Percentiles rank a stretch among this genome's conserved stretches.
phyloP scores from a whole-genome alignment of 2,329 filamentous ascomycete genomes.

The Sclerotinia minor region DNA sequence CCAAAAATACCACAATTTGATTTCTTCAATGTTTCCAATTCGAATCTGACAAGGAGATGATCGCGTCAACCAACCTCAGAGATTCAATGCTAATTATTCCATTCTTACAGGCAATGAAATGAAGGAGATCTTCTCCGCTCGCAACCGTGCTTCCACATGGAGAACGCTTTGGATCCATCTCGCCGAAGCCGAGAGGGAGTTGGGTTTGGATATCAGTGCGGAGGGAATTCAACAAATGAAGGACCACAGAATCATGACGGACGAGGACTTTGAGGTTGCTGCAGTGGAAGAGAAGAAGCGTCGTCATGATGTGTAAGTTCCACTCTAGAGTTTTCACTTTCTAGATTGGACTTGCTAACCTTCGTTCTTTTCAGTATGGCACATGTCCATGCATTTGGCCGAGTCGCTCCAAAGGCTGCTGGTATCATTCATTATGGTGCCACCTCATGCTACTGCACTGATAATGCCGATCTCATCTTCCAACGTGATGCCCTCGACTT shows the following conservation, averaged over 20 bases:
- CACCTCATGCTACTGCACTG: slow-evolving; percentile 43
- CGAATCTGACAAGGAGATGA: not conserved
- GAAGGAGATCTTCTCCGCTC: slow-evolving; percentile 75
- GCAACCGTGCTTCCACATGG: slow-evolving; percentile 54
- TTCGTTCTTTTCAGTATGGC: slow-evolving; percentile 16
- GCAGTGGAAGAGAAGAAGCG: slow-evolving; percentile 73
- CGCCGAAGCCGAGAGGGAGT: slow-evolving; percentile 77
- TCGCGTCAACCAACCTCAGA: not conserved
- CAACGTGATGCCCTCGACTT: slow-evolving; percentile 67
- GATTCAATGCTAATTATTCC: slow-evolving; percentile 15
- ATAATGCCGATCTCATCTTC: slow-evolving; percentile 78
- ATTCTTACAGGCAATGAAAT: slow-evolving; percentile 54
- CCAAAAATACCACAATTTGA: not conserved
- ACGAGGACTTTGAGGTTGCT: slow-evolving; percentile 74
- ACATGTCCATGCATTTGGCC: slow-evolving; percentile 72
- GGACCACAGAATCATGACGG: slow-evolving; percentile 70
- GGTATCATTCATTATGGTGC: slow-evolving; percentile 77
- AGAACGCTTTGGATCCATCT: slow-evolving; percentile 75
- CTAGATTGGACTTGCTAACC: not conserved
- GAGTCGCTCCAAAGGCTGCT: slow-evolving; percentile 71
- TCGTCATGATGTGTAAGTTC: slow-evolving; percentile 58
- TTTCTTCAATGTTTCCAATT: not conserved
- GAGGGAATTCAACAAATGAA: slow-evolving; percentile 78
- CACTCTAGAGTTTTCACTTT: slow-evolving; percentile 41
- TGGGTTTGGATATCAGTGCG: slow-evolving; percentile 72